Evolutionary conservation across 306 rosid genomes (phyloP).

Genomic region (Prosopis cineraria): DNA sequence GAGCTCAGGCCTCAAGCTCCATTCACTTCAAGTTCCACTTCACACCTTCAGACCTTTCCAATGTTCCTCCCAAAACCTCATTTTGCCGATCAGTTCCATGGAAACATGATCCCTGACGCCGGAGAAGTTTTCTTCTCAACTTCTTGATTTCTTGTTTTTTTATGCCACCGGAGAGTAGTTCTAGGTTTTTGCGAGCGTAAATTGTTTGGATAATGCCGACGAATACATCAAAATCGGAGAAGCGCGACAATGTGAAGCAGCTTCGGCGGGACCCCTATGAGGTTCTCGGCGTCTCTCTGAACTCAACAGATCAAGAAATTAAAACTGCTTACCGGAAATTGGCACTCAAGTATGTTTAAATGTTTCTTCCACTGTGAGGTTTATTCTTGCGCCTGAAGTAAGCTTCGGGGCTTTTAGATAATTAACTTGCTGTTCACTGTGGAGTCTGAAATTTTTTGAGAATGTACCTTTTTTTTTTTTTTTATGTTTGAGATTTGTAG

Average conservation of each 20-base stretch:
- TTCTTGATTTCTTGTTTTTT: slow-evolving; percentile 33
- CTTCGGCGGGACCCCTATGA: slow-evolving; percentile 91
- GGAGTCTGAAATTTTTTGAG: not conserved
- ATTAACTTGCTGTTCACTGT: not conserved
- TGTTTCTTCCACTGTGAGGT: not conserved
- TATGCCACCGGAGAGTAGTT: not conserved
- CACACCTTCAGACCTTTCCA: slow-evolving; percentile 19
- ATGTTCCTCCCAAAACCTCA: slow-evolving; percentile 9
- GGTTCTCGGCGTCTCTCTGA: slow-evolving; percentile 83
- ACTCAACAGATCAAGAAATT: slow-evolving; percentile 93
- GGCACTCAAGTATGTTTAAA: slow-evolving; percentile 84
- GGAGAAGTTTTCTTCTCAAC: slow-evolving; percentile 18
- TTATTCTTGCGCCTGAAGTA: not conserved
- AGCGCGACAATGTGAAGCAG: slow-evolving; percentile 57
- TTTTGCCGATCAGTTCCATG: not conserved
- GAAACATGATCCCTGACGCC: slow-evolving; percentile 7
- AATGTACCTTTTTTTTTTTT: not conserved
- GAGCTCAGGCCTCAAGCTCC: slow-evolving; percentile 52
- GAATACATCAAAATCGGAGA: slow-evolving; percentile 79
- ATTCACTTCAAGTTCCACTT: slow-evolving; percentile 39
- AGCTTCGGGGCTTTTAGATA: not conserved
- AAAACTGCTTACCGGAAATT: slow-evolving; percentile 86
- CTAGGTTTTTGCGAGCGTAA: slow-evolving; percentile 53
- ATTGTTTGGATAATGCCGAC: slow-evolving; percentile 60
- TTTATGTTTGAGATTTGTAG: not conserved